A percentile compares a stretch with the other conserved stretches of the same genome.
These are phyloP conservation scores for Saxophila tyrrhenica DNA, from an alignment of 495 filamentous ascomycete genomes.

Conservation along the genomic window DNA sequence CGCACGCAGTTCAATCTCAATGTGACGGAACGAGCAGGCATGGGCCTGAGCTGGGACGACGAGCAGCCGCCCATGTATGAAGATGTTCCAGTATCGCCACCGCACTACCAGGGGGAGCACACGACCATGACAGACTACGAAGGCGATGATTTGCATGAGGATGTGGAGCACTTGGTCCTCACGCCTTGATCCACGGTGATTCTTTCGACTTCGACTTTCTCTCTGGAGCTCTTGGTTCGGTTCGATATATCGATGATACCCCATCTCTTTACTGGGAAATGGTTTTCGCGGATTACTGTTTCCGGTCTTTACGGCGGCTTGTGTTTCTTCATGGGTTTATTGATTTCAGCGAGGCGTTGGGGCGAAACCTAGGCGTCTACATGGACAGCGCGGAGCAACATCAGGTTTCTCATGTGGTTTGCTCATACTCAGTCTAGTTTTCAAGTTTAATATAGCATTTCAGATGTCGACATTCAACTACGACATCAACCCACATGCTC, in stretches of 20 bases:
- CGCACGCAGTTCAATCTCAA: conserved; percentile 80
- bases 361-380: background rate
- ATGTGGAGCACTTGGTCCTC: conserved; percentile 9
- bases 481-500: too few relatives aligned
- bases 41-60: conserved; percentile 96
- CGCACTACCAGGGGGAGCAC: conserved; percentile 44
- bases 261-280: background rate
- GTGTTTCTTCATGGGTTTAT: background rate
- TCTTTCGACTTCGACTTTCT: background rate
- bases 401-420: background rate
- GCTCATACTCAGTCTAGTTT: too few relatives aligned
- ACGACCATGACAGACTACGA: conserved; percentile 7
- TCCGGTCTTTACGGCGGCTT: background rate
- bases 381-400: background rate
- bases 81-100: conserved; percentile 82
- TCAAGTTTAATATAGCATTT: background rate
- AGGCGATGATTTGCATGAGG: conserved; percentile 7
- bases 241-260: background rate
- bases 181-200: background rate
- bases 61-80: conserved; percentile 91
- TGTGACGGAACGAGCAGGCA: conserved; percentile 71
- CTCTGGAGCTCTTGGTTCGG: background rate
- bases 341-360: background rate
- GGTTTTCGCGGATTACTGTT: background rate
- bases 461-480: background rate